phyloP scores from a whole-genome alignment of 768 basidiomycete genomes.

The Gloeopeniophorella convolvens region DNA sequence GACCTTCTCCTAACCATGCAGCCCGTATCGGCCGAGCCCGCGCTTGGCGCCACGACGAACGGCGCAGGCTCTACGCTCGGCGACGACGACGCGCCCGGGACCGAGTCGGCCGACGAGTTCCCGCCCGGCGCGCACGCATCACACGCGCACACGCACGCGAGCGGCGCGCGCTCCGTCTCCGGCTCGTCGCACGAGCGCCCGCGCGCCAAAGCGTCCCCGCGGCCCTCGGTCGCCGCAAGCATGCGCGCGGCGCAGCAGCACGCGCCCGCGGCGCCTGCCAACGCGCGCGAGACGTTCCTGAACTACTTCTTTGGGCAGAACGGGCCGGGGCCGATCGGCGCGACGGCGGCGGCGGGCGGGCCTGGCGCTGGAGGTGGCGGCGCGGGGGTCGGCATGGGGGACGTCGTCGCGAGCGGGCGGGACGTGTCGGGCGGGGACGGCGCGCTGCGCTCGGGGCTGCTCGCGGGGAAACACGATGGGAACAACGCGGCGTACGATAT shows the following conservation, averaged over 20 bases:
- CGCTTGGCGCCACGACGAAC: slow-evolving; percentile 29
- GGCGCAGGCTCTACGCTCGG: slow-evolving; percentile 46
- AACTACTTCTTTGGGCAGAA: slow-evolving; percentile 98
- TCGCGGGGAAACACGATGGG: slow-evolving; percentile 68
- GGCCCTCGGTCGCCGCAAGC: slow-evolving; percentile 25
- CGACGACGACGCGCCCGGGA: slow-evolving; percentile 70
- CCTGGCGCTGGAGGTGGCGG: slow-evolving; percentile 19
- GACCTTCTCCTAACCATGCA: no score
- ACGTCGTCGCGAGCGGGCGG: slow-evolving; percentile 49
- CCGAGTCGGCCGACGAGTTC: slow-evolving; percentile 49
- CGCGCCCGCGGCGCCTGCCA: neutral
- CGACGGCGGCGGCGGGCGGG: slow-evolving; percentile 24
- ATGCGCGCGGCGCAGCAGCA: slow-evolving; percentile 15
- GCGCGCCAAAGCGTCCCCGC: slow-evolving; percentile 39
- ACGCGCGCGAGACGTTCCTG: slow-evolving; percentile 89
- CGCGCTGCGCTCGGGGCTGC: slow-evolving; percentile 48
- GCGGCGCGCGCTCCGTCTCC: slow-evolving; percentile 68
- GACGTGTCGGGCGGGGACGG: slow-evolving; percentile 55
- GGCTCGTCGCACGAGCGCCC: slow-evolving; percentile 72
- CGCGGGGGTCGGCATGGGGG: slow-evolving; percentile 28
- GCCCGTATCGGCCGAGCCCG: slow-evolving; percentile 59
- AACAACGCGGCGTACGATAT: slow-evolving; percentile 91
- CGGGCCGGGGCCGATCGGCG: slow-evolving; percentile 66
- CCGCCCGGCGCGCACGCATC: slow-evolving; percentile 47
- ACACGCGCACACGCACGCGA: slow-evolving; percentile 34